Percentiles rank a stretch among this genome's conserved stretches.
Evolutionary conservation across 331 rosid genomes (phyloP).

Genomic region (Spiraea crenata): DNA sequence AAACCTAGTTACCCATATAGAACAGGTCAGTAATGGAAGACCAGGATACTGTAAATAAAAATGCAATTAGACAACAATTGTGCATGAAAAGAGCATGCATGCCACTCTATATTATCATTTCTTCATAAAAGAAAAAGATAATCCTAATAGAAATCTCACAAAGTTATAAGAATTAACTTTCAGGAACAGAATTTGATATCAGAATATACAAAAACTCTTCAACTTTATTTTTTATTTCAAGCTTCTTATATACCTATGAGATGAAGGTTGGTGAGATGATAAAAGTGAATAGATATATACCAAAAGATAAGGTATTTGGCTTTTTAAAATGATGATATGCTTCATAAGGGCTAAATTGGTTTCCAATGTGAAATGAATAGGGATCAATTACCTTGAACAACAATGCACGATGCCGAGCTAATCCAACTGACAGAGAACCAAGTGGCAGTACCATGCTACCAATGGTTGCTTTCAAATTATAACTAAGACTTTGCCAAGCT

Average conservation of each 20-base stretch:
- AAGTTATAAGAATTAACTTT: not conserved
- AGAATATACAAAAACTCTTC: too few species aligned
- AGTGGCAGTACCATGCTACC: constrained; percentile 96
- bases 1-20: constrained; percentile 47
- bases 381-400: constrained; percentile 72
- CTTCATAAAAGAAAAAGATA: not conserved
- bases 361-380: constrained; percentile 15
- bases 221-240: not conserved
- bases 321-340: not conserved
- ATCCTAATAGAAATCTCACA: not conserved
- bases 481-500: constrained; percentile 77
- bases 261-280: not conserved
- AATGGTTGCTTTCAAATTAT: constrained; percentile 70
- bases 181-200: not conserved
- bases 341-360: not conserved
- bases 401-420: constrained; percentile 98
- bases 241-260: not conserved
- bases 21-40: constrained; percentile 12
- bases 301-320: not conserved
- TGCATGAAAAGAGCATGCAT: not conserved
- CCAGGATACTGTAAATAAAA: not conserved
- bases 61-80: not conserved
- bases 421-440: constrained; percentile 86
- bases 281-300: not conserved
- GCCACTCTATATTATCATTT: not conserved